These are phyloP conservation scores for Penicillium desertorum DNA, from an alignment of 495 filamentous ascomycete species.

Conservation along the genomic window DNA sequence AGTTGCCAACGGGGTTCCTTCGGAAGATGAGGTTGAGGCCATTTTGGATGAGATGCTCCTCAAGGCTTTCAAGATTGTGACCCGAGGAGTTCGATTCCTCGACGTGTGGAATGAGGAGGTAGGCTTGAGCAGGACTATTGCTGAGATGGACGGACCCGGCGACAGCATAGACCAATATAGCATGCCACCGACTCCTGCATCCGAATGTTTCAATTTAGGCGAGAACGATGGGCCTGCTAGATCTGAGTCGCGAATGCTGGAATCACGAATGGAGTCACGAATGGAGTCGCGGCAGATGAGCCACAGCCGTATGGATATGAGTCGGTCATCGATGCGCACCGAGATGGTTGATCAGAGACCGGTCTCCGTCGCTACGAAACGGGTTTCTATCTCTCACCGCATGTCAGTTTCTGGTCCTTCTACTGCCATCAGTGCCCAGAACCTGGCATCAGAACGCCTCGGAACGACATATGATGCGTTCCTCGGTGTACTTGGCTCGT, in stretches of 20 bases:
- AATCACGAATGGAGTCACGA: slow-evolving; percentile 13
- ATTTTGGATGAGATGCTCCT: slow-evolving; percentile 89
- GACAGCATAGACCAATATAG: slow-evolving; percentile 32
- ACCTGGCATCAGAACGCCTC: slow-evolving; percentile 66
- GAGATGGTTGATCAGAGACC: slow-evolving; percentile 39
- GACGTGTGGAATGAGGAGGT: slow-evolving; percentile 82
- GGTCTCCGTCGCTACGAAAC: slow-evolving; percentile 44
- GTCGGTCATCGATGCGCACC: slow-evolving; percentile 40
- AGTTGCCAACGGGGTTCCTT: slow-evolving; percentile 47
- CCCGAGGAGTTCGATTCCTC: slow-evolving; percentile 85
- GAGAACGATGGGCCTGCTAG: slow-evolving; percentile 30
- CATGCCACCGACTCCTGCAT: slow-evolving; percentile 71
- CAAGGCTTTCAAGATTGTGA: slow-evolving; percentile 92
- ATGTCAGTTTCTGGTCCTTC: slow-evolving; percentile 53
- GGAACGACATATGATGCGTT: slow-evolving; percentile 79
- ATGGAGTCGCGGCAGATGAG: slow-evolving; percentile 29
- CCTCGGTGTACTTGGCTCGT: slow-evolving; percentile 82
- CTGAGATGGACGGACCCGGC: slow-evolving; percentile 50
- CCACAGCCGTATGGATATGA: slow-evolving; percentile 40
- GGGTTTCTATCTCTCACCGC: slow-evolving; percentile 57
- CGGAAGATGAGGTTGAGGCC: slow-evolving; percentile 64
- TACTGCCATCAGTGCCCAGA: slow-evolving; percentile 44
- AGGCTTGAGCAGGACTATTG: slow-evolving; percentile 60
- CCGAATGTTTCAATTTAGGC: slow-evolving; percentile 47
- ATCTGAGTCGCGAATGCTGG: slow-evolving; percentile 28